Percentiles rank a stretch among this genome's conserved stretches.
Evolutionary conservation across 805 yeast species (phyloP).

Genomic region (Ogataea kodamae): DNA sequence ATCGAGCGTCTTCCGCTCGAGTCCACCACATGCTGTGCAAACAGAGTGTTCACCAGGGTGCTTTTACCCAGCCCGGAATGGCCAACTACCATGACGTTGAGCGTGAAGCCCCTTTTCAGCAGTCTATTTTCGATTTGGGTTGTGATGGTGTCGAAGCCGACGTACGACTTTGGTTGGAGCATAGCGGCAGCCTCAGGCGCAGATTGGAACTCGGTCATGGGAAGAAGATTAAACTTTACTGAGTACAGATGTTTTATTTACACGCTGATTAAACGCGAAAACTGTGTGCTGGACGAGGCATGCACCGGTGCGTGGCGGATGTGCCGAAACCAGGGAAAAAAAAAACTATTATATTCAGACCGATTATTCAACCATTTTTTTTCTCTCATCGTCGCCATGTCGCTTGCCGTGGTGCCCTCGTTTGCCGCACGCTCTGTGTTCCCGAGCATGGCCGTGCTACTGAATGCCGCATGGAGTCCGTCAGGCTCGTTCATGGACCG

Average conservation of each 20-base stretch:
- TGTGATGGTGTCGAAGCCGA: constrained; percentile 96
- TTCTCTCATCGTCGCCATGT: constrained; percentile 8
- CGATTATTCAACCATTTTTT: no score
- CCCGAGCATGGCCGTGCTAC: constrained; percentile 7
- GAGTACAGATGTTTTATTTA: constrained; percentile 7
- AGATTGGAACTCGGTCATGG: constrained; percentile 13
- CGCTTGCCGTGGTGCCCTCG: constrained; percentile 8
- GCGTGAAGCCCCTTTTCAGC: constrained; percentile 88
- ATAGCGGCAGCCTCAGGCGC: constrained; percentile 9
- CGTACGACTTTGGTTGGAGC: constrained; percentile 69
- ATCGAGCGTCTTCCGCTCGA: constrained; percentile 68
- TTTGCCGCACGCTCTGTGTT: constrained; percentile 5
- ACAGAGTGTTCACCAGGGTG: constrained; percentile 85
- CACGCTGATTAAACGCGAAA: constrained; percentile 13
- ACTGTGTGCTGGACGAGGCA: constrained; percentile 1
- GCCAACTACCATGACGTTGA: constrained; percentile 92
- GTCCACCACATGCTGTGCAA: constrained; percentile 73
- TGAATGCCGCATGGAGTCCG: constrained; percentile 2
- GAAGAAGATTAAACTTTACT: constrained; percentile 1
- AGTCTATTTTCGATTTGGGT: constrained; percentile 90
- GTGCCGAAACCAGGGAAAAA: background rate
- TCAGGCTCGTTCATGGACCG: constrained; percentile 5
- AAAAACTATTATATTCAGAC: no score
- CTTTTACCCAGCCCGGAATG: constrained; percentile 93
- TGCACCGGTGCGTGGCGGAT: constrained; percentile 3